Percentiles rank a stretch among this genome's conserved stretches.
Conservation (phyloP, 2,329 filamentous ascomycete species). For the Aphanocladium album region DNA sequence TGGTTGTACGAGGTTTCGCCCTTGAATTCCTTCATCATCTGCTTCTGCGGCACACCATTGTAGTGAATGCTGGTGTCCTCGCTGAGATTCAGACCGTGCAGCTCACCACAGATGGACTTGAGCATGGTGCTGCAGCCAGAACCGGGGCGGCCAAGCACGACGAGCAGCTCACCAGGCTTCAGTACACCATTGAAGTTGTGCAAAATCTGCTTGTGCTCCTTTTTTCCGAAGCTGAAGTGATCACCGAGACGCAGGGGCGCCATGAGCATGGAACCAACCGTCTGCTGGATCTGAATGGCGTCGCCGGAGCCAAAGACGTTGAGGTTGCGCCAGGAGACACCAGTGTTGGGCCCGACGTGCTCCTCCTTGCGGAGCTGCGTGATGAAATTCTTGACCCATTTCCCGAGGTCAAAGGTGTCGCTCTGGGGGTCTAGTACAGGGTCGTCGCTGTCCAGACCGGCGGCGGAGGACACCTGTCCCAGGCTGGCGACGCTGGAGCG, state of each 20-base stretch:
- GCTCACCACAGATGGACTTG: slow-evolving; percentile 56
- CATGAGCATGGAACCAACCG: slow-evolving; percentile 54
- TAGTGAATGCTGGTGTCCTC: slow-evolving; percentile 52
- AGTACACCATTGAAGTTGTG: slow-evolving; percentile 60
- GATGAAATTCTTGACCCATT: slow-evolving; percentile 38
- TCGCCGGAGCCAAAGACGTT: slow-evolving; percentile 62
- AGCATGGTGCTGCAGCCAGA: slow-evolving; percentile 61
- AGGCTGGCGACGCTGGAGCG: slow-evolving; percentile 21
- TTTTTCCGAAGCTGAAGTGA: slow-evolving; percentile 42
- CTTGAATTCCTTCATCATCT: slow-evolving; percentile 56
- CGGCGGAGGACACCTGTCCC: slow-evolving; percentile 4
- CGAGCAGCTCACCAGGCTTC: slow-evolving; percentile 59
- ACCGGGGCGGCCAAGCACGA: slow-evolving; percentile 63
- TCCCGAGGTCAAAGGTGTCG: slow-evolving; percentile 35
- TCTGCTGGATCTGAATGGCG: slow-evolving; percentile 64
- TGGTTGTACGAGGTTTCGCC: slow-evolving; percentile 70
- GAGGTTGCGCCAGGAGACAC: slow-evolving; percentile 60
- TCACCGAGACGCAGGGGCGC: slow-evolving; percentile 55
- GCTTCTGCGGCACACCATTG: slow-evolving; percentile 50
- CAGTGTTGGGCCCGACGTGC: slow-evolving; percentile 47
- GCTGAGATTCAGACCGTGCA: slow-evolving; percentile 52
- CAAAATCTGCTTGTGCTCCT: slow-evolving; percentile 54
- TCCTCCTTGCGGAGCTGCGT: slow-evolving; percentile 48
- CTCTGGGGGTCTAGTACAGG: slow-evolving; percentile 33
- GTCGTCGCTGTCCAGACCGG: slow-evolving; percentile 38